Percentiles rank a stretch among this genome's conserved stretches.
phyloP scores from a whole-genome alignment of 257 asterid genomes.

The Penstemon newberryi region DNA sequence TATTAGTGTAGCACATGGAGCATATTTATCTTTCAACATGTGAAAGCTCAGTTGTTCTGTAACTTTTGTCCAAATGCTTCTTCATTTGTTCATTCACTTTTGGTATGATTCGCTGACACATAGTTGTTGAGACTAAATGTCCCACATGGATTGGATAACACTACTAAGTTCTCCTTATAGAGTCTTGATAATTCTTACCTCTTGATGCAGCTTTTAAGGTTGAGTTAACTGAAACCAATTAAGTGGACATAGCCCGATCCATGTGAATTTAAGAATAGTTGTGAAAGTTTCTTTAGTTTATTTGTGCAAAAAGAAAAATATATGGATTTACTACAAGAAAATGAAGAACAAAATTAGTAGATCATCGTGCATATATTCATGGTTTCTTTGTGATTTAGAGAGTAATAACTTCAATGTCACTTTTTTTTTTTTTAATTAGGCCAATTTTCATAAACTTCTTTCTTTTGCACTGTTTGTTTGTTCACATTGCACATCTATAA shows the following conservation, averaged over 20 bases:
- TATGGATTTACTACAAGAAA: neutral
- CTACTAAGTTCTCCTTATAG: too few relatives aligned
- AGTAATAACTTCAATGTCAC: neutral
- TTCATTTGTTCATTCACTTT: slow-evolving; percentile 28
- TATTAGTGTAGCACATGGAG: slow-evolving; percentile 36
- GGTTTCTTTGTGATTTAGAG: neutral
- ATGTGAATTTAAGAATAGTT: neutral
- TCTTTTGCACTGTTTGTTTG: neutral
- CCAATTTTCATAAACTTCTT: neutral
- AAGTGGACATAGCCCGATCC: too few relatives aligned
- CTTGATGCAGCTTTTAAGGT: too few relatives aligned
- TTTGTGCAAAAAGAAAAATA: slow-evolving; percentile 1
- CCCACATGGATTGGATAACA: too few relatives aligned
- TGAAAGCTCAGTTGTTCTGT: slow-evolving; percentile 25
- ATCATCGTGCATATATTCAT: neutral
- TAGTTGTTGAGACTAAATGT: too few relatives aligned
- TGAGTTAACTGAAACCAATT: too few relatives aligned
- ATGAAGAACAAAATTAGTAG: neutral
- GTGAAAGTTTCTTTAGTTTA: neutral
- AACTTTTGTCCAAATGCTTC: slow-evolving; percentile 37
- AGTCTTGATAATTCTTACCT: too few relatives aligned
- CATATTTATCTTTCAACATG: slow-evolving; percentile 31
- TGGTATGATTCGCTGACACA: slow-evolving; percentile 10
- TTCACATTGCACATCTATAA: neutral
- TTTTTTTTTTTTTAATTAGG: neutral